Base-by-base conservation (phyloP, 768 basidiomycete species). In the Hericium coralloides region DNA sequence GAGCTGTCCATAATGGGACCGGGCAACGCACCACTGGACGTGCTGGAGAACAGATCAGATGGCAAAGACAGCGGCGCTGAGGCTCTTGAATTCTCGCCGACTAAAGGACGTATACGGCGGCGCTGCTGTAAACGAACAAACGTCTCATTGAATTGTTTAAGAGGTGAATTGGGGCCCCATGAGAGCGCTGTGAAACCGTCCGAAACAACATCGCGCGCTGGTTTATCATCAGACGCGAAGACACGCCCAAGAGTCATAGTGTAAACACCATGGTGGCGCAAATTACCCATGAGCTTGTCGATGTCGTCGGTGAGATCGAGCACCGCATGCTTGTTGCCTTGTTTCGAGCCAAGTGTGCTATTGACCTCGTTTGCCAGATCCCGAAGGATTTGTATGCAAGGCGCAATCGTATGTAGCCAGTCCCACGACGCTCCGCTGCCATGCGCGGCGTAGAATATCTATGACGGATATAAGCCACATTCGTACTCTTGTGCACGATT, bases 371-470 rank as follows among this genome's bases (percentile, higher is more conserved):
- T 57, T 0, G 64, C 64, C 22, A 70, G 65, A 2, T 55, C 53
- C 0, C 67, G 65, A 1, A 71, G 66, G 36, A 69, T 53, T 14
- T 62, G 45, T 36, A 71, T 58, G 38, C 68, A 69, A 1, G 72
- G 72, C 0, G 68, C 57, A 17, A 73, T 63, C 52, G 61, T 64
- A 5, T 52, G 55, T 0, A 72, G 67, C 72, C 70, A 72, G 18
- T 72, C 68, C 69, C 69, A 72, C 7, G 71, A 71, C 15, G 68
- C 64, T 31, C 64, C 59, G 22, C 65, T 65, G 2, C 70, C 72
- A 38, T 72, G 68, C 0, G 69, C 72, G 26, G 64, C 60, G 45
- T 71, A 73, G 37, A 69, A 54, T 6, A 43, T 54, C 67, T 69
- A 23, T 12, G 14, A 31, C 2, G 6, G 2, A 26, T 2, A 26